phyloP scores from a whole-genome alignment of 1,139 yeast genomes.

The Geotrichum siamense region DNA sequence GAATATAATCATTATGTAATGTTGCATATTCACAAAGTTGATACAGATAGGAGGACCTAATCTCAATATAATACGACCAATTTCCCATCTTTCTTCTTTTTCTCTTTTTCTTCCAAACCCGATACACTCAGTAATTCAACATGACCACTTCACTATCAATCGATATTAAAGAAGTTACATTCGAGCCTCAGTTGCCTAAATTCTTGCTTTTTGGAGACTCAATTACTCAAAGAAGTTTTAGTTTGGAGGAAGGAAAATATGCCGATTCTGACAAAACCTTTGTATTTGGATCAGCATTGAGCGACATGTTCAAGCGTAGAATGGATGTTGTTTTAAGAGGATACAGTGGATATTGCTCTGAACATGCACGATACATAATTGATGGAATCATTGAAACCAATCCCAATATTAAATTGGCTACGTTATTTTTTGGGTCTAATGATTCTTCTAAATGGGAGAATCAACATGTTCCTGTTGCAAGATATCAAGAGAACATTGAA shows the following conservation, averaged over 20 bases:
- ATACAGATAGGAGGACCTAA: too few relatives aligned
- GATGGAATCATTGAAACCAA: conserved; percentile 12
- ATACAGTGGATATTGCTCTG: conserved; percentile 51
- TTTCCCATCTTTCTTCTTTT: too few relatives aligned
- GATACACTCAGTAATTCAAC: too few relatives aligned
- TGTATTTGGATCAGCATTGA: conserved; percentile 13
- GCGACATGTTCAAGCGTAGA: conserved; percentile 31
- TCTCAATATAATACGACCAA: too few relatives aligned
- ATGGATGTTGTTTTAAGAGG: conserved; percentile 54
- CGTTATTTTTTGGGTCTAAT: conserved; percentile 70
- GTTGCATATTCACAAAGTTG: too few relatives aligned
- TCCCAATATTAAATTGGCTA: conserved; percentile 24
- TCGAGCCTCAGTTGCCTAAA: conserved; percentile 30
- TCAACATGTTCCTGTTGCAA: conserved; percentile 50
- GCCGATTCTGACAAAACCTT: conserved; percentile 4
- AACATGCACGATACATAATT: conserved; percentile 37
- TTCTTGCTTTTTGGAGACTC: conserved; percentile 61
- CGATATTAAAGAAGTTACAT: conserved; percentile 10
- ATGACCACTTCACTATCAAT: conserved; percentile 6
- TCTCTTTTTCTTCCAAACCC: too few relatives aligned
- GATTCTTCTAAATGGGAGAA: conserved; percentile 48
- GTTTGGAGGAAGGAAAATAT: conserved; percentile 22
- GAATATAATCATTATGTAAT: too few relatives aligned
- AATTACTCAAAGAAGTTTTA: conserved; percentile 45
- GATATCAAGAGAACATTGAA: conserved; percentile 44